Base-by-base conservation (phyloP, 2,329 filamentous ascomycete species). In the Whalleya microplaca region DNA sequence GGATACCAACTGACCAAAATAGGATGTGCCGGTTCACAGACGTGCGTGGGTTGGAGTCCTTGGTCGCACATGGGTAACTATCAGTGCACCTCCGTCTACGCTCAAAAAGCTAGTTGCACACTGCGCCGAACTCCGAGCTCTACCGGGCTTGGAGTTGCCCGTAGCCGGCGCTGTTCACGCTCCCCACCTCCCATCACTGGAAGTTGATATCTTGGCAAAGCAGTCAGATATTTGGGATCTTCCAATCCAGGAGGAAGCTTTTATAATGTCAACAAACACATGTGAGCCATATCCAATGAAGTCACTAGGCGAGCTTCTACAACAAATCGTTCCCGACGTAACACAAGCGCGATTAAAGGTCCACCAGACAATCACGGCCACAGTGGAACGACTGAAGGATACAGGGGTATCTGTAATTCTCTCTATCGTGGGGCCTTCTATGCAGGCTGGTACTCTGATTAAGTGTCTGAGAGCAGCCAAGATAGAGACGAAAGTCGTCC, bases 21-120 rank as follows among this genome's bases (percentile, higher is more conserved):
- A 62, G 59, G 46, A 48, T 10, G 48, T 56, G 20, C 48, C 53
- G 8, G 19, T 45, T 8, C 53, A 61, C 48, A 59, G 56, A 44
- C 58, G 42, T n/a, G 37, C 53, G 27, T 63, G 61, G 58, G 51
- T 63, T 20, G 51, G 52, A 10, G 55, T 61, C 2, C n/a, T 59
- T 14, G 53, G 55, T 19, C 48, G 46, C 1, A 47, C 32, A 10
- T 59, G 53, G 61, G 51, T 59, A 18, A 59, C 58, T 2, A 45
- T 61, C 37, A 63, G 58, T 41, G 58, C 54, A 2, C 58, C 61
- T 41, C 61, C 58, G 14, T 53, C 58, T 19, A 58, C 32, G 27
- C 29, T 61, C 7, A 41, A 55, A 41, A 16, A 51, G 43, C 51
- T 63, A 19, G 53, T 59, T 21, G 41, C 41, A 27, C 20, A 45